phyloP scores from a whole-genome alignment of 176 grass and related monocot species.

The Musa beccarii region DNA sequence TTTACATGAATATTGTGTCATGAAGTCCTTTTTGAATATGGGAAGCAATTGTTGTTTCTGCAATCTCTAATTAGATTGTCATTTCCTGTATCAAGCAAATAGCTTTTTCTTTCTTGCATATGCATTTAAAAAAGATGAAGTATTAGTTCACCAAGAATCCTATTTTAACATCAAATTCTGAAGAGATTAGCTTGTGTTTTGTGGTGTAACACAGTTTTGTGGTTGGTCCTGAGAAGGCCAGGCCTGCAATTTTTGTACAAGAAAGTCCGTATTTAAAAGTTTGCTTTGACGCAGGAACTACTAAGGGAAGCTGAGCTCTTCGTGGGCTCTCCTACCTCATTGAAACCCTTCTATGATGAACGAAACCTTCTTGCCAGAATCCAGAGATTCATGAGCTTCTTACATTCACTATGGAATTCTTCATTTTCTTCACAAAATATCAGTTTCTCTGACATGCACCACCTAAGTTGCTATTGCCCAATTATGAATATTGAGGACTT shows the following conservation, averaged over 20 bases:
- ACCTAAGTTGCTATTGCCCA: background rate
- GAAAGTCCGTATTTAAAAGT: slow-evolving; percentile 32
- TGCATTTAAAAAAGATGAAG: too few species aligned
- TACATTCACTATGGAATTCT: slow-evolving; percentile 32
- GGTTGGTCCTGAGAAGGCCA: background rate
- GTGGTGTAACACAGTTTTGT: background rate
- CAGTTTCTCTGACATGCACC: too few species aligned
- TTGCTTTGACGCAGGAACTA: slow-evolving; percentile 76
- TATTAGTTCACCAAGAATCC: too few species aligned
- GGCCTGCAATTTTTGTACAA: slow-evolving; percentile 30
- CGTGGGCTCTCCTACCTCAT: slow-evolving; percentile 5
- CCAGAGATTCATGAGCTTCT: slow-evolving; percentile 18
- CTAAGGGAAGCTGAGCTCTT: slow-evolving; percentile 11
- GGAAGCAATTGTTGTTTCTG: too few species aligned
- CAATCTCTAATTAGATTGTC: too few species aligned
- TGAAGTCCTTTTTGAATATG: too few species aligned
- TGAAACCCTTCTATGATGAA: slow-evolving; percentile 26
- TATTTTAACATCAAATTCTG: too few species aligned
- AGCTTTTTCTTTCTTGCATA: too few species aligned
- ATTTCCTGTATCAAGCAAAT: too few species aligned
- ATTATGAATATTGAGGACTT: slow-evolving; percentile 8
- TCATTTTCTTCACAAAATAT: slow-evolving; percentile 31
- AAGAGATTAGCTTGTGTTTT: too few species aligned
- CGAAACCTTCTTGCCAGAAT: slow-evolving; percentile 30
- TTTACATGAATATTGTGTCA: too few species aligned